These are phyloP conservation scores for Jatropha podagrica DNA, from an alignment of 441 rosid genomes.

Conservation along the genomic window DNA sequence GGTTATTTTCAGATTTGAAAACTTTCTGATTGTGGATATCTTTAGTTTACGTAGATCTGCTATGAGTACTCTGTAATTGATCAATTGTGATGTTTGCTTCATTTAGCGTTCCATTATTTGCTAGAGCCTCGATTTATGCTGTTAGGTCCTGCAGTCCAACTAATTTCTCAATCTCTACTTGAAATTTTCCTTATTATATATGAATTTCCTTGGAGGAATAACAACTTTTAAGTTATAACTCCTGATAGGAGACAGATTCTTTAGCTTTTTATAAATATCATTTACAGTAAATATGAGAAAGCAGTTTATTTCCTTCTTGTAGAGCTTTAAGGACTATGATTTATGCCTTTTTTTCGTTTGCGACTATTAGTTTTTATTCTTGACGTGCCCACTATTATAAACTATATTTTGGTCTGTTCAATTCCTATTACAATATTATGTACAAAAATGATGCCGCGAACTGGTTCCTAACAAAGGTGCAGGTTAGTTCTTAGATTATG, in stretches of 20 bases:
- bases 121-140: not conserved
- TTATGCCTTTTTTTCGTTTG: too few species aligned
- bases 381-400: too few species aligned
- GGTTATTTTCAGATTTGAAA: too few species aligned
- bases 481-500: not conserved
- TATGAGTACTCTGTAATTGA: too few species aligned
- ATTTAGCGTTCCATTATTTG: not conserved
- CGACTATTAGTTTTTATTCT: too few species aligned
- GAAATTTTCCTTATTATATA: not conserved
- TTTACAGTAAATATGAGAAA: not conserved
- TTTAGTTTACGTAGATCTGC: too few species aligned
- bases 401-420: not conserved
- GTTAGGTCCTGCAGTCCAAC: not conserved
- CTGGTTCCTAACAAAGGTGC: not conserved
- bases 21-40: too few species aligned
- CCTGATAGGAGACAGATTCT: not conserved
- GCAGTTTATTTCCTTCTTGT: not conserved
- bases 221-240: not conserved
- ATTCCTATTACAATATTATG: conserved; percentile 6
- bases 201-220: not conserved
- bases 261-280: not conserved
- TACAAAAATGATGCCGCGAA: not conserved
- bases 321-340: too few species aligned
- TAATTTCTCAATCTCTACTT: not conserved
- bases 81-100: not conserved